Conservation (phyloP, 2,329 filamentous ascomycete species). For the Clarireedia homoeocarpa region DNA sequence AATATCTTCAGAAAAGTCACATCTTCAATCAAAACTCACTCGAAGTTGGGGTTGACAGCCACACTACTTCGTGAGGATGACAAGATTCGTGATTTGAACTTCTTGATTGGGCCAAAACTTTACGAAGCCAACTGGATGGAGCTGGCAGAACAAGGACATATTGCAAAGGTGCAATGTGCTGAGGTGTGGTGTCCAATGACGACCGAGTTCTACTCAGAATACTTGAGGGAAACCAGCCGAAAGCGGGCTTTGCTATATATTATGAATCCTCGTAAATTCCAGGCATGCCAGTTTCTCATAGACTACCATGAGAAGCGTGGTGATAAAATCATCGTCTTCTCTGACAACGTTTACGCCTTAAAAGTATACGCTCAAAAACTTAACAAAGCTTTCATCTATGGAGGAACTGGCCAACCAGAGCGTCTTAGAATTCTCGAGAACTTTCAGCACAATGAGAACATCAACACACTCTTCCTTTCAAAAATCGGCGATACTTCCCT, state of each 20-base stretch:
- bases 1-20: conserved; percentile 95
- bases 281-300: conserved; percentile 96
- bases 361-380: conserved; percentile 78
- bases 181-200: conserved; percentile 99
- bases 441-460: conserved; percentile 83
- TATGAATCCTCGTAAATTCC: conserved; percentile 97
- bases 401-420: conserved; percentile 74
- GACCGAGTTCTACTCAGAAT: conserved; percentile 94
- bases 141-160: conserved; percentile 90
- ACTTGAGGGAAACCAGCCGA: conserved; percentile 63
- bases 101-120: conserved; percentile 91
- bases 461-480: conserved; percentile 91
- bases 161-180: conserved; percentile 93
- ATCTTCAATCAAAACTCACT: conserved; percentile 85
- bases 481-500: conserved; percentile 99
- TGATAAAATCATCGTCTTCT: conserved; percentile 98
- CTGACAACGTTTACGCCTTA: conserved; percentile 91
- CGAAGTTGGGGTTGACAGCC: conserved; percentile 89
- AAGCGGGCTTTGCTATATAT: conserved; percentile 72
- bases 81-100: conserved; percentile 96
- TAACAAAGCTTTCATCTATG: conserved; percentile 84
- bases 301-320: conserved; percentile 92
- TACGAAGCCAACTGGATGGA: conserved; percentile 99
- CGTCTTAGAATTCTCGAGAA: conserved; percentile 84
- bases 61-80: conserved; percentile 94